phyloP scores from a whole-genome alignment of 2,329 filamentous ascomycete species.

The Penicillium sp. region DNA sequence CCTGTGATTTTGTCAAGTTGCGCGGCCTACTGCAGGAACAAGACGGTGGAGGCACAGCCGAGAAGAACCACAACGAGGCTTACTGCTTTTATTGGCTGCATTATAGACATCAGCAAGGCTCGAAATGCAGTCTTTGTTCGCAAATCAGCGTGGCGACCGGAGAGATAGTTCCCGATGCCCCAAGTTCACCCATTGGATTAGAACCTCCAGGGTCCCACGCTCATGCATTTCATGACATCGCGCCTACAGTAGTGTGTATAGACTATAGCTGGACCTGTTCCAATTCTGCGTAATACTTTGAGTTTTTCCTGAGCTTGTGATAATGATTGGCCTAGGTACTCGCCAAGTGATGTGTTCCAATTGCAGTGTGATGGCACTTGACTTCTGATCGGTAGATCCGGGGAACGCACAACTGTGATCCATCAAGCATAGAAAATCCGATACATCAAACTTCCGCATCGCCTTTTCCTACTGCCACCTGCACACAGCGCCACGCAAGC shows the following conservation, averaged over 20 bases:
- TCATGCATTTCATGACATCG: conserved; percentile 9
- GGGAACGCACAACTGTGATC: conserved; percentile 15
- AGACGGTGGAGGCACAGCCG: conserved; percentile 25
- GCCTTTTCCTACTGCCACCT: conserved; percentile 4
- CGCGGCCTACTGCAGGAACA: conserved; percentile 41
- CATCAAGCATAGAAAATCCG: conserved; percentile 16
- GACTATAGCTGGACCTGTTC: not conserved
- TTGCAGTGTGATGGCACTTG: conserved; percentile 22
- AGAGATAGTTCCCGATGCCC: conserved; percentile 6
- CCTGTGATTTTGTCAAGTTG: conserved; percentile 11
- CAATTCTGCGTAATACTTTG: not conserved
- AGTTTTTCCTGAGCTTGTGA: not conserved
- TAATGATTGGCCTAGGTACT: conserved; percentile 19
- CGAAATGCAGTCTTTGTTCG: conserved; percentile 8
- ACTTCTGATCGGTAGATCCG: conserved; percentile 13
- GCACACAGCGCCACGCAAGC: conserved; percentile 18
- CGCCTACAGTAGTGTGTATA: not conserved
- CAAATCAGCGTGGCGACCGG: not conserved
- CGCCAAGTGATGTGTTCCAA: conserved; percentile 25
- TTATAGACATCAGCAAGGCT: conserved; percentile 1
- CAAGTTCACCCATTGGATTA: conserved; percentile 10
- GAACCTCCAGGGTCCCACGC: not conserved
- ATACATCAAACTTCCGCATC: conserved; percentile 11
- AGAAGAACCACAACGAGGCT: conserved; percentile 7
- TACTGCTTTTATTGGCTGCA: conserved; percentile 11